phyloP scores from a whole-genome alignment of 305 asterid genomes.

The Rubia tinctorum region DNA sequence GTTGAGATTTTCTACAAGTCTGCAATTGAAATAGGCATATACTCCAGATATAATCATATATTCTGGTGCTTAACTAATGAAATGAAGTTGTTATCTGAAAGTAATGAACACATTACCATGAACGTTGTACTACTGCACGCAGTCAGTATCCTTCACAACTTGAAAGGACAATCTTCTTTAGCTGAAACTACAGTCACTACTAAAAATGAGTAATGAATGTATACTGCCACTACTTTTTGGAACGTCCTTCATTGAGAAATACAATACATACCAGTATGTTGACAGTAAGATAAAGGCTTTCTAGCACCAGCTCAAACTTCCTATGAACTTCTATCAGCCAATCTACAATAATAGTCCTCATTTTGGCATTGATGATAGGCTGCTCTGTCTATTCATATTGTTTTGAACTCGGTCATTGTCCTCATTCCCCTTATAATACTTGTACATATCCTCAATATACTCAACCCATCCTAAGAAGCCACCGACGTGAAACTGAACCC shows the following conservation, averaged over 20 bases:
- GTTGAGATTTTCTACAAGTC: too few species aligned
- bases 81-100: too few species aligned
- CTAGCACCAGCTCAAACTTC: constrained; percentile 75
- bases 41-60: neutral
- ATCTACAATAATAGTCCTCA: constrained; percentile 76
- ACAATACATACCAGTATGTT: constrained; percentile 68
- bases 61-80: neutral
- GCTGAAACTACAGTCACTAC: neutral
- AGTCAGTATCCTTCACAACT: neutral
- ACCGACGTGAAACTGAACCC: too few species aligned
- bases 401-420: too few species aligned
- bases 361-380: too few species aligned
- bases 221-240: constrained; percentile 31
- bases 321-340: constrained; percentile 92
- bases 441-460: constrained; percentile 45
- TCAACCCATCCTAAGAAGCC: too few species aligned
- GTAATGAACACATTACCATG: too few species aligned
- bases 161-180: too few species aligned
- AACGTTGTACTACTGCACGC: too few species aligned
- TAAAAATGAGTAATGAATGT: neutral
- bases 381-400: too few species aligned
- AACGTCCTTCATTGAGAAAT: constrained; percentile 46
- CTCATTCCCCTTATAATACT: too few species aligned
- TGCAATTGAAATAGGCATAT: neutral
- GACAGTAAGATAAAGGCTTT: constrained; percentile 66